Conservation (phyloP, 2,329 filamentous ascomycete species). For the Diaporthe citrichinensis region DNA sequence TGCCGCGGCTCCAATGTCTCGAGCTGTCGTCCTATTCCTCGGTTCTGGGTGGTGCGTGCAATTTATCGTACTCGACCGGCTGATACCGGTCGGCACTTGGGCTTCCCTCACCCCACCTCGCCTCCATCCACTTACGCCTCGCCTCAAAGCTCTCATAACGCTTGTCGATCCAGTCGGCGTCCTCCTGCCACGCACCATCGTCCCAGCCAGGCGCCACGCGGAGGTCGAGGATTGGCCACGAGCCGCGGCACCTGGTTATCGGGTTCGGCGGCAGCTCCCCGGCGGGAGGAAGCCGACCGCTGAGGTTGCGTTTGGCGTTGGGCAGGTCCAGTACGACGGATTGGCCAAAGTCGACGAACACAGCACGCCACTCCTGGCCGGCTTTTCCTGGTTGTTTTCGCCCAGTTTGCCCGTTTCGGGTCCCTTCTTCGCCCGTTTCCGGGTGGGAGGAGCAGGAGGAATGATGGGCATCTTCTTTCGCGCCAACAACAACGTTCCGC, state of each 20-base stretch:
- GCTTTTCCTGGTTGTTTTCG: neutral
- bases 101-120: neutral
- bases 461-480: neutral
- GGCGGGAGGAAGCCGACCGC: neutral
- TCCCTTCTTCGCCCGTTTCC: neutral
- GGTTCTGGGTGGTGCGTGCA: neutral
- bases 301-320: neutral
- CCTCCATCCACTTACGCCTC: slow-evolving; percentile 4
- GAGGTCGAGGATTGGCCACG: neutral
- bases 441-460: neutral
- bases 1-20: neutral
- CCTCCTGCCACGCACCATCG: neutral
- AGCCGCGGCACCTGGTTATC: neutral
- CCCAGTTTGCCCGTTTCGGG: neutral
- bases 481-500: slow-evolving; percentile 4
- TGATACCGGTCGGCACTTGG: neutral
- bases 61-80: neutral
- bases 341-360: neutral
- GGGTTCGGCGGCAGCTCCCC: neutral
- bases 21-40: neutral
- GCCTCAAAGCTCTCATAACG: neutral
- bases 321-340: neutral
- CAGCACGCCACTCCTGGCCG: neutral
- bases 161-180: neutral
- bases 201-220: neutral